Conservation (phyloP, 2,329 filamentous ascomycete species). For the Clonostachys sp. region DNA sequence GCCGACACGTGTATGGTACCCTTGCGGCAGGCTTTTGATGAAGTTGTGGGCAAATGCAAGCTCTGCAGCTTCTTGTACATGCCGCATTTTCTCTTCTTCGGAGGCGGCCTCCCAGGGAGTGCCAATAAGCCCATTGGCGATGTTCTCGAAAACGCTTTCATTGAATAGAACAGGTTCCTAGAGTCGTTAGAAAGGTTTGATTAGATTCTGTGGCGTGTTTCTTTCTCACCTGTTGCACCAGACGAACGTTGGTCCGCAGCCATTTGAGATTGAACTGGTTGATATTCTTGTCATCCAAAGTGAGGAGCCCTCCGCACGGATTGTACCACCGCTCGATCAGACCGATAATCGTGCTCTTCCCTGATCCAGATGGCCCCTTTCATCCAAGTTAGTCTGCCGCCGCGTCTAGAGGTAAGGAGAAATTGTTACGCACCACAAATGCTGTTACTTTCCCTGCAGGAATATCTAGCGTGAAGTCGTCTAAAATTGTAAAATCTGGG, state of each 20-base stretch:
- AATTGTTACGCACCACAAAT: slow-evolving; percentile 9
- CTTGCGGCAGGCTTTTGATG: slow-evolving; percentile 39
- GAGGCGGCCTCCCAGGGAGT: slow-evolving; percentile 28
- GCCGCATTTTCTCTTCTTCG: slow-evolving; percentile 32
- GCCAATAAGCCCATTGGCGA: slow-evolving; percentile 42
- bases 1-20: slow-evolving; percentile 52
- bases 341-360: slow-evolving; percentile 14
- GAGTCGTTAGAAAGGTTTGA: slow-evolving; percentile 1
- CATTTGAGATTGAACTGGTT: slow-evolving; percentile 32
- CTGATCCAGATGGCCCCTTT: slow-evolving; percentile 1
- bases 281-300: slow-evolving; percentile 11
- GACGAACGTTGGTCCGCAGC: slow-evolving; percentile 37
- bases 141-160: slow-evolving; percentile 48
- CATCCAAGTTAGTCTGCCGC: background rate
- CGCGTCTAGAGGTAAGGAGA: background rate
- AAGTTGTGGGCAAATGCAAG: slow-evolving; percentile 47
- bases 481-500: slow-evolving; percentile 21
- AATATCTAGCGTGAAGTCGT: slow-evolving; percentile 24
- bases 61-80: slow-evolving; percentile 39
- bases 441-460: slow-evolving; percentile 26
- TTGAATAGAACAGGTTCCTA: slow-evolving; percentile 40
- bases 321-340: background rate
- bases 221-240: slow-evolving; percentile 24
- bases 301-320: background rate
- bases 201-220: background rate